Evolutionary conservation across 352 stramenopile genomes (phyloP), one percentile per base, ranked within the genome.

Genomic region (Phytophthora hibernalis): DNA sequence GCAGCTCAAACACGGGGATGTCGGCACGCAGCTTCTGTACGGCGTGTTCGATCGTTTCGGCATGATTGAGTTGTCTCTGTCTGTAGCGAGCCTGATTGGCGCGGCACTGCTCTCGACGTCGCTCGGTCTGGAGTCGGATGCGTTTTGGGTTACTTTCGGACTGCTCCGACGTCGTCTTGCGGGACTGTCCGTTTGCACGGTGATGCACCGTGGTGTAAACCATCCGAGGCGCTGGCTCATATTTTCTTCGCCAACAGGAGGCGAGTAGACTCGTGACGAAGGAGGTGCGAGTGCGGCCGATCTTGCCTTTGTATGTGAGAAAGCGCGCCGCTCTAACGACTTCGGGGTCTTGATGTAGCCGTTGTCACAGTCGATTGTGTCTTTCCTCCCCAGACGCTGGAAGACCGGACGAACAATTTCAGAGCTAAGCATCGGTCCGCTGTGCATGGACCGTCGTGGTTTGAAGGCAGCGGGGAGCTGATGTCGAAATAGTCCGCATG

Each of bases 61-160:
- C 54, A 16, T 64, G 63, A 11, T 35, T 33, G 7, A 64, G 52
- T 31, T 75, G 64, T 18, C 68, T 77, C 33, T 56, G 65, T 31
- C 74, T 60, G 59, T 81, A 81, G 22, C 62, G 37, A n/a, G 73
- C 65, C 18, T 81, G 69, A 44, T 78, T 78, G 18, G 44, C 42
- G 8, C 73, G 69, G 21, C 73, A 78, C 44, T 78, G 73, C 38
- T 81, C 68, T 40, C 65, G 69, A 18, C 69, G 57, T 7, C 54
- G 61, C 4, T 70, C 44, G 0, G 70, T 77, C 28, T 74, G 75
- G 44, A 69, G 53, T 11, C 65, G 70, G 21, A 68, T 42, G 5
- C 57, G 65, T 42, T 74, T 76, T 12, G 37, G 50, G 21, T 63
- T 69, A 28, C 24, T 28, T 6, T 28, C 24, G 24, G 24, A 28